Conservation (phyloP, 176 grass and related monocot genomes). For the Zoysia pacifica region DNA sequence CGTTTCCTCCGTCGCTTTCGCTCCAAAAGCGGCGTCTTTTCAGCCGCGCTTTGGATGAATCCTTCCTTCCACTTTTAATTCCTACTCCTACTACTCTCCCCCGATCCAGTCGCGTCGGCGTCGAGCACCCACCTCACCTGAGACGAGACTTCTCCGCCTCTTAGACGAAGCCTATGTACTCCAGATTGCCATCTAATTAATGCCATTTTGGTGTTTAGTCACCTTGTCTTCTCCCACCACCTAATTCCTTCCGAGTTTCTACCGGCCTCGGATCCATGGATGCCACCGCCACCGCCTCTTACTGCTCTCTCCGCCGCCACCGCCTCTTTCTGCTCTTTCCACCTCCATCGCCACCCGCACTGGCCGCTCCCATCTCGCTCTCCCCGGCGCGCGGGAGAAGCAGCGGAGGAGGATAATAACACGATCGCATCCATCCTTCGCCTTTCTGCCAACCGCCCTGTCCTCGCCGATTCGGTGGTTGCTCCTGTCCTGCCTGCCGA, state of each 20-base stretch:
- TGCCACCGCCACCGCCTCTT: constrained; percentile 27
- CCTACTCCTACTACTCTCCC: no score
- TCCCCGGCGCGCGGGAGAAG: not conserved
- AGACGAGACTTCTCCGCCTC: not conserved
- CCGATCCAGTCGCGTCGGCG: no score
- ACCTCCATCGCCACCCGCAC: not conserved
- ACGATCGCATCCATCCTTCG: not conserved
- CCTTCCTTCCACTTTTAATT: not conserved
- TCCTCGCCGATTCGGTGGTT: not conserved
- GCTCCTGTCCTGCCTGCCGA: not conserved
- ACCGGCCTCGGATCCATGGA: constrained; percentile 37
- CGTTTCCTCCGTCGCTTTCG: constrained; percentile 33
- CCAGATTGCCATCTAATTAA: constrained; percentile 3
- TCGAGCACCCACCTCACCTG: not conserved
- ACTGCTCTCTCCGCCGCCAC: no score
- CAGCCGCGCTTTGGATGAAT: not conserved
- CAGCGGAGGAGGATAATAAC: not conserved
- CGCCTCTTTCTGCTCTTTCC: not conserved
- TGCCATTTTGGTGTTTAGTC: not conserved
- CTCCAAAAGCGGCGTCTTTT: constrained; percentile 33
- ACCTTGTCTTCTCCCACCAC: constrained; percentile 14
- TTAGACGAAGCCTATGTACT: not conserved
- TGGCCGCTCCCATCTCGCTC: not conserved
- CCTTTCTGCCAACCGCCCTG: not conserved
- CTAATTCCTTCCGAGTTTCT: not conserved